phyloP scores from a whole-genome alignment of 1,284 basidiomycete species.

The Hypsizygus ulmarius region DNA sequence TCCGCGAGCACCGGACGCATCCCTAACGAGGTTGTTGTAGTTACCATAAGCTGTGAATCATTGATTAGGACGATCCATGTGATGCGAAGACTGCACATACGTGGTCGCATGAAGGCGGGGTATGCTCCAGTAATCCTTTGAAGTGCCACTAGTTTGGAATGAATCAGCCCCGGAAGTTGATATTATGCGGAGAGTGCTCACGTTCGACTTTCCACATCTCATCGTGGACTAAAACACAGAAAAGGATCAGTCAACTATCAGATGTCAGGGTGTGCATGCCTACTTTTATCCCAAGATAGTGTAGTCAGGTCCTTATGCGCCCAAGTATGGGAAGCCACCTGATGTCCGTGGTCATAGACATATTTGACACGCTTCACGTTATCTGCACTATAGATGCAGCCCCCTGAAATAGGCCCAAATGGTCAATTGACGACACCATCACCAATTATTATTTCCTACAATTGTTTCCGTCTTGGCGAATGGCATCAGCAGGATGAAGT shows the following conservation, averaged over 20 bases:
- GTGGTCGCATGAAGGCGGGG: slow-evolving; percentile 47
- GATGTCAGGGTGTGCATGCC: slow-evolving; percentile 9
- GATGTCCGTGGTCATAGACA: slow-evolving; percentile 41
- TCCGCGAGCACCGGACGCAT: slow-evolving; percentile 39
- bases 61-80: background rate
- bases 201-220: slow-evolving; percentile 43
- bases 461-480: slow-evolving; percentile 35
- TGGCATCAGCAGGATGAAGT: background rate
- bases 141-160: slow-evolving; percentile 37
- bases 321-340: slow-evolving; percentile 57
- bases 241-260: background rate
- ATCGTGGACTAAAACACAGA: slow-evolving; percentile 27
- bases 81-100: slow-evolving; percentile 23
- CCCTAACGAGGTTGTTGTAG: slow-evolving; percentile 47
- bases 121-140: slow-evolving; percentile 45
- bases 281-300: slow-evolving; percentile 40
- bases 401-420: slow-evolving; percentile 27
- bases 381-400: slow-evolving; percentile 50
- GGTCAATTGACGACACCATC: slow-evolving; percentile 1
- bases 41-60: slow-evolving; percentile 42
- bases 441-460: slow-evolving; percentile 30
- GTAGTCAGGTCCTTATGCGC: slow-evolving; percentile 45
- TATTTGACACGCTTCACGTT: slow-evolving; percentile 32
- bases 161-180: background rate
- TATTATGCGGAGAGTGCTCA: slow-evolving; percentile 20